Percentiles rank a stretch among this genome's conserved stretches.
phyloP scores from a whole-genome alignment of 805 yeast species.

The Jamesozyma hellenica region DNA sequence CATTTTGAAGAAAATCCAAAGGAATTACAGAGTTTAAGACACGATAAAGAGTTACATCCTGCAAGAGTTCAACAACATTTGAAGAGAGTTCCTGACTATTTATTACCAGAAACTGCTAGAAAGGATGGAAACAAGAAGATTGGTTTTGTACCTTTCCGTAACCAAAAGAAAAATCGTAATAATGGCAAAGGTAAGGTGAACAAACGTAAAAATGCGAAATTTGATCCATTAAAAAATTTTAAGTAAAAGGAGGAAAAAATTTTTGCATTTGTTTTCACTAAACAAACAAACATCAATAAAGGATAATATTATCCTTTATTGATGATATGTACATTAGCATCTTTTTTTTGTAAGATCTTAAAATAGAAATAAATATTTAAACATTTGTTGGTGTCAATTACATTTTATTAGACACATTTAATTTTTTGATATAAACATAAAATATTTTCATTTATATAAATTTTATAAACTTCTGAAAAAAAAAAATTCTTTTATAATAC shows the following conservation, averaged over 20 bases:
- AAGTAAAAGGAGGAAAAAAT: slow-evolving; percentile 17
- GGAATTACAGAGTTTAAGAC: slow-evolving; percentile 79
- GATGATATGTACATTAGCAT: not conserved
- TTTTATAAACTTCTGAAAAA: too few relatives aligned
- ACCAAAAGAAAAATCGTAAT: slow-evolving; percentile 31
- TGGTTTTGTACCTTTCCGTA: slow-evolving; percentile 66
- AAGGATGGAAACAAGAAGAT: slow-evolving; percentile 40
- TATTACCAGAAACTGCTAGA: slow-evolving; percentile 73
- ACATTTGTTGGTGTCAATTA: not conserved
- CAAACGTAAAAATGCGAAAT: slow-evolving; percentile 38
- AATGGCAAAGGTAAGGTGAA: slow-evolving; percentile 30
- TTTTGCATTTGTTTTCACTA: too few relatives aligned
- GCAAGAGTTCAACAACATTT: slow-evolving; percentile 74
- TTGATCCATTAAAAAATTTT: slow-evolving; percentile 58
- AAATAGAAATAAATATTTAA: not conserved
- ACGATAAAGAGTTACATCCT: slow-evolving; percentile 81
- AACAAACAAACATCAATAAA: too few relatives aligned
- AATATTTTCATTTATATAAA: too few relatives aligned
- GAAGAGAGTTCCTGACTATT: slow-evolving; percentile 85
- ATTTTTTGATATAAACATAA: too few relatives aligned
- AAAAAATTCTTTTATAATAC: too few relatives aligned
- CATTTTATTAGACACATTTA: too few relatives aligned
- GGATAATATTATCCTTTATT: too few relatives aligned
- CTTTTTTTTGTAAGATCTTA: not conserved
- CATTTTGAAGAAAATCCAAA: slow-evolving; percentile 97